phyloP scores from a whole-genome alignment of 2,329 filamentous ascomycete species.

The Hypoxylon sp. region DNA sequence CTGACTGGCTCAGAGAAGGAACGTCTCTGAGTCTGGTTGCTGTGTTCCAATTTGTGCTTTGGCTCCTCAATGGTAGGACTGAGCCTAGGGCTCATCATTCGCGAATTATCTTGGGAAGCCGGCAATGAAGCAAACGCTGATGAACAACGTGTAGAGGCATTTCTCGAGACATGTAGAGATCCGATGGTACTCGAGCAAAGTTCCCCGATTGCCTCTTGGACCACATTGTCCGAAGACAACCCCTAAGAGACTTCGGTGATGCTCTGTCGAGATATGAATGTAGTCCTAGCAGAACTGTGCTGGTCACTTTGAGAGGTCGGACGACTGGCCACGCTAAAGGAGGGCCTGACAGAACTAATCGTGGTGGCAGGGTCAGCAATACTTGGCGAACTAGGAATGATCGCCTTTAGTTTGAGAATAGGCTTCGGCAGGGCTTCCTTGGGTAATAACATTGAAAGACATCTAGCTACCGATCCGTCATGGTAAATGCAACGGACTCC shows the following conservation, averaged over 20 bases:
- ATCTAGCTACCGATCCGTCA: constrained; percentile 25
- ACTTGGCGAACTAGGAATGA: constrained; percentile 42
- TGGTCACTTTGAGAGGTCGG: constrained; percentile 5
- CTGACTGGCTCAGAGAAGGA: constrained; percentile 43
- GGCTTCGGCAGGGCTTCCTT: constrained; percentile 39
- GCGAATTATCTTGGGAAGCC: constrained; percentile 20
- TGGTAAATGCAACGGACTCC: constrained; percentile 43
- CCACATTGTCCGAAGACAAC: constrained; percentile 29
- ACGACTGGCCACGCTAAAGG: constrained; percentile 41
- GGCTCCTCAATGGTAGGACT: constrained; percentile 21
- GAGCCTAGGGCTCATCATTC: constrained; percentile 26
- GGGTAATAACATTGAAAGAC: constrained; percentile 44
- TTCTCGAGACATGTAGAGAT: constrained; percentile 15
- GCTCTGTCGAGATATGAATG: constrained; percentile 51
- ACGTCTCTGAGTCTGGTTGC: constrained; percentile 23
- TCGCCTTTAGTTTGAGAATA: constrained; percentile 35
- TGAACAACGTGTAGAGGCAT: constrained; percentile 18
- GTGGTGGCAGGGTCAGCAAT: constrained; percentile 51
- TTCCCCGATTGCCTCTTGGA: constrained; percentile 9
- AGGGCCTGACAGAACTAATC: constrained; percentile 47
- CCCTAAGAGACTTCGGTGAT: constrained; percentile 52
- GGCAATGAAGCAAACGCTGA: constrained; percentile 32
- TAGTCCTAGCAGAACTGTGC: constrained; percentile 37
- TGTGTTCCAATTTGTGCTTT: not conserved
- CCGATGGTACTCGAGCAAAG: constrained; percentile 1